Evolutionary conservation across 2,329 filamentous ascomycete species (phyloP).

Genomic region (Plenodomus biglobosus): DNA sequence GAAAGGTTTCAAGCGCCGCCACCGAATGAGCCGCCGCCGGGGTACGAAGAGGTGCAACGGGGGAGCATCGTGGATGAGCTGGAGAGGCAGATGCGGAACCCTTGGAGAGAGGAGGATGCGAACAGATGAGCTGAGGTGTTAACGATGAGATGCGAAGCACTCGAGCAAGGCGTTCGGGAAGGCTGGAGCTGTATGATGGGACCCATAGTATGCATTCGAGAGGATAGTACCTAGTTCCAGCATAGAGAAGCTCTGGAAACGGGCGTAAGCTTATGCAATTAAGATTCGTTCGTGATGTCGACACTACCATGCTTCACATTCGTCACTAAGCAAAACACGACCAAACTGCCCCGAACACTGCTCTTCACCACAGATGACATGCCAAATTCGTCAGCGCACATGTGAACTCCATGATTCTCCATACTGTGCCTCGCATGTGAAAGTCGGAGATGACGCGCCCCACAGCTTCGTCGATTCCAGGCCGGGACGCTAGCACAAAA

Average conservation of each 20-base stretch:
- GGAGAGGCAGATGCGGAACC: constrained; percentile 52
- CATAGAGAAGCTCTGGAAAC: not conserved
- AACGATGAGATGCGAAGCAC: constrained; percentile 5
- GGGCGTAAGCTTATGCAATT: not conserved
- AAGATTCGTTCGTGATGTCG: not conserved
- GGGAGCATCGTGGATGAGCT: constrained; percentile 74
- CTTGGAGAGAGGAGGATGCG: constrained; percentile 14
- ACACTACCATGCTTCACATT: not conserved
- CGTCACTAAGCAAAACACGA: not conserved
- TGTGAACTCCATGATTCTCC: constrained; percentile 5
- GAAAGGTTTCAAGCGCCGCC: constrained; percentile 54
- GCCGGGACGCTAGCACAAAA: constrained; percentile 8
- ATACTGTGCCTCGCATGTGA: constrained; percentile 22
- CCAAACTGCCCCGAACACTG: not conserved
- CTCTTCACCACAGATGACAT: not conserved
- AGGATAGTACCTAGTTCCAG: not conserved
- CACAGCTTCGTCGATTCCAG: constrained; percentile 1
- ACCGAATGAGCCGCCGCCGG: constrained; percentile 79
- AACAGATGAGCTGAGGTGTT: constrained; percentile 15
- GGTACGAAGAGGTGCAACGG: constrained; percentile 88
- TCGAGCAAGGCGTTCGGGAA: constrained; percentile 34
- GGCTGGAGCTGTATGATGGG: not conserved
- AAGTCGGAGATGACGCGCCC: constrained; percentile 20
- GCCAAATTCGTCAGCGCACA: constrained; percentile 1
- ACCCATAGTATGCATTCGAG: not conserved